Evolutionary conservation across 2,329 filamentous ascomycete genomes (phyloP).

Genomic region (Fusarium odoratissimum): DNA sequence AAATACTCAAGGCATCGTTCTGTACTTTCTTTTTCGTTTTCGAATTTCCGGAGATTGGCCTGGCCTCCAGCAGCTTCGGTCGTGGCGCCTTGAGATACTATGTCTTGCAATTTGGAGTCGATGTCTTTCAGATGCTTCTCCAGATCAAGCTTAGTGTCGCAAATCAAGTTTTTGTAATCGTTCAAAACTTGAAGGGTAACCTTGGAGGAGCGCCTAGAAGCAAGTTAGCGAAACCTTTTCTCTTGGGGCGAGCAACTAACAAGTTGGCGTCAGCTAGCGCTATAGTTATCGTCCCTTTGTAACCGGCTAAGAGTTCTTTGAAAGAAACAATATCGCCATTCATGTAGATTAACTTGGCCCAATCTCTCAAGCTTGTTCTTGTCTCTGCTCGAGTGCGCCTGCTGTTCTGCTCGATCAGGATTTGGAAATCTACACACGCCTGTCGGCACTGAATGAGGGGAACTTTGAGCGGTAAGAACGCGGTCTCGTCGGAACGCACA

Average conservation of each 20-base stretch:
- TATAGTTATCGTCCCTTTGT: conserved; percentile 49
- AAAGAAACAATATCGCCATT: conserved; percentile 57
- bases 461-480: conserved; percentile 39
- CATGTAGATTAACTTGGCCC: conserved; percentile 58
- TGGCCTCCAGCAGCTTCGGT: background rate
- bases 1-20: conserved; percentile 14
- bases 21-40: conserved; percentile 18
- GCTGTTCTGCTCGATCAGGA: conserved; percentile 49
- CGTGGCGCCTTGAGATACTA: background rate
- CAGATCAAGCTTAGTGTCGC: conserved; percentile 36
- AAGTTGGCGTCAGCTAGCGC: conserved; percentile 38
- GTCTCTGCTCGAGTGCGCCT: background rate
- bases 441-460: conserved; percentile 55
- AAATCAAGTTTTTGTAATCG: conserved; percentile 38
- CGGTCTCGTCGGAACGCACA: conserved; percentile 12
- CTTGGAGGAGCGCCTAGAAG: background rate
- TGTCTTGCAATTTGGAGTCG: conserved; percentile 12
- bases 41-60: background rate
- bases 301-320: conserved; percentile 53
- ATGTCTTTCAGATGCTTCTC: conserved; percentile 20
- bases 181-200: conserved; percentile 26
- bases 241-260: conserved; percentile 5
- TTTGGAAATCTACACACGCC: conserved; percentile 56
- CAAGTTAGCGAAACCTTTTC: background rate
- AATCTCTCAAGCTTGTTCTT: conserved; percentile 53